Conservation (phyloP, 2,329 filamentous ascomycete genomes). For the Verticillium zaregamsianum region DNA sequence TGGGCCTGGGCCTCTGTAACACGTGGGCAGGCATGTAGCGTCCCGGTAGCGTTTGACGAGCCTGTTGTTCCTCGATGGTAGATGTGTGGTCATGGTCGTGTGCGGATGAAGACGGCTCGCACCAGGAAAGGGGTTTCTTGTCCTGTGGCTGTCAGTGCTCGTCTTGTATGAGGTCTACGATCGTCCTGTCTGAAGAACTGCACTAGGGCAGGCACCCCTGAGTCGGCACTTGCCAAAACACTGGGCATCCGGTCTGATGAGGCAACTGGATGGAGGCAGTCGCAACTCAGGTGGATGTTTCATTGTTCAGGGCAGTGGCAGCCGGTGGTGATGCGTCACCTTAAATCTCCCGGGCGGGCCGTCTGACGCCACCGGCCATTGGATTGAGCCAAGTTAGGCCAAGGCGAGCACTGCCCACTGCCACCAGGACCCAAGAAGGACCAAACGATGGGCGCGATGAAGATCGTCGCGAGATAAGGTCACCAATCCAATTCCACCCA, state of each 20-base stretch:
- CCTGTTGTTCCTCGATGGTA: background rate
- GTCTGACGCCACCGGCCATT: background rate
- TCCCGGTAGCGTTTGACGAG: background rate
- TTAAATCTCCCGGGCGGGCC: background rate
- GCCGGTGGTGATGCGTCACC: background rate
- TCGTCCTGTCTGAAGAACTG: background rate
- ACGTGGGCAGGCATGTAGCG: background rate
- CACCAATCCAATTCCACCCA: background rate
- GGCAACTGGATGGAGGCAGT: background rate
- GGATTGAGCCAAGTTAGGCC: background rate
- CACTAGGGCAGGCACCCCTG: background rate
- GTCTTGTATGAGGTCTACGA: background rate
- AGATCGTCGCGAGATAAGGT: background rate
- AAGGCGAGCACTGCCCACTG: background rate
- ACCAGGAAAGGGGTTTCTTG: no score
- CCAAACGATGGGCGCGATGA: background rate
- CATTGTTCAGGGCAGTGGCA: background rate
- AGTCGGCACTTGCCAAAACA: background rate
- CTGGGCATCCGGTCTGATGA: background rate
- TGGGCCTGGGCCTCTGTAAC: background rate
- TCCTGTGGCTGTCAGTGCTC: background rate
- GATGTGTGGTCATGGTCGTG: background rate
- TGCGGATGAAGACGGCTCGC: background rate
- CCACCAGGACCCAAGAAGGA: background rate
- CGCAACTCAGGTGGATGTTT: background rate